Evolutionary conservation across 2,329 filamentous ascomycete species (phyloP).

Genomic region (Colletotrichum neosansevieriae): DNA sequence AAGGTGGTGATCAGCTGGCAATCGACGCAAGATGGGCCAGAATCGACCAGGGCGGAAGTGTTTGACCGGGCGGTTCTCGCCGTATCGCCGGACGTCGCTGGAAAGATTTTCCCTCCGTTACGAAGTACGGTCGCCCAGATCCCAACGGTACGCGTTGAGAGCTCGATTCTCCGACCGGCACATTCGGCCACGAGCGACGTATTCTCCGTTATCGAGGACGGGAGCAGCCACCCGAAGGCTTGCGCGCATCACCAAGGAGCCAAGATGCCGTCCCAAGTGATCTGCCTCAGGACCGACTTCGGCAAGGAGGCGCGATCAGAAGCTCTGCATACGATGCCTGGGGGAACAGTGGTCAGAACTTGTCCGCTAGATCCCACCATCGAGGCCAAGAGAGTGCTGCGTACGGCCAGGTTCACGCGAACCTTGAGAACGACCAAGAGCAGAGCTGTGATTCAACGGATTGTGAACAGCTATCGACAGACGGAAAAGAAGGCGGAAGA

Average conservation of each 20-base stretch:
- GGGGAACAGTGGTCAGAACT: slow-evolving; percentile 65
- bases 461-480: slow-evolving; percentile 50
- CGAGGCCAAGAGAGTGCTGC: slow-evolving; percentile 55
- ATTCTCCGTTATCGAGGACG: slow-evolving; percentile 32
- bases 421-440: slow-evolving; percentile 64
- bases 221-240: slow-evolving; percentile 14
- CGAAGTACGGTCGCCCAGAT: slow-evolving; percentile 53
- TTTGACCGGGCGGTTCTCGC: slow-evolving; percentile 68
- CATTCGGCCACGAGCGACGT: background rate
- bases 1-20: slow-evolving; percentile 52
- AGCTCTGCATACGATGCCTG: slow-evolving; percentile 63
- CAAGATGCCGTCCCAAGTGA: slow-evolving; percentile 46
- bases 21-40: slow-evolving; percentile 14
- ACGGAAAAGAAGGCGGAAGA: slow-evolving; percentile 11
- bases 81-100: slow-evolving; percentile 66
- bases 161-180: slow-evolving; percentile 53
- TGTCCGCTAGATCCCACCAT: slow-evolving; percentile 56
- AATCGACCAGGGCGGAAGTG: slow-evolving; percentile 45
- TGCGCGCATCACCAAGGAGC: slow-evolving; percentile 47
- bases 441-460: slow-evolving; percentile 58
- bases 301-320: slow-evolving; percentile 56
- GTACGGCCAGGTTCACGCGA: slow-evolving; percentile 62
- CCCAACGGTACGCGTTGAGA: slow-evolving; percentile 61
- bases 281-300: slow-evolving; percentile 53
- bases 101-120: slow-evolving; percentile 60